phyloP scores from a whole-genome alignment of 345 rosid genomes.

The Populus davidiana region DNA sequence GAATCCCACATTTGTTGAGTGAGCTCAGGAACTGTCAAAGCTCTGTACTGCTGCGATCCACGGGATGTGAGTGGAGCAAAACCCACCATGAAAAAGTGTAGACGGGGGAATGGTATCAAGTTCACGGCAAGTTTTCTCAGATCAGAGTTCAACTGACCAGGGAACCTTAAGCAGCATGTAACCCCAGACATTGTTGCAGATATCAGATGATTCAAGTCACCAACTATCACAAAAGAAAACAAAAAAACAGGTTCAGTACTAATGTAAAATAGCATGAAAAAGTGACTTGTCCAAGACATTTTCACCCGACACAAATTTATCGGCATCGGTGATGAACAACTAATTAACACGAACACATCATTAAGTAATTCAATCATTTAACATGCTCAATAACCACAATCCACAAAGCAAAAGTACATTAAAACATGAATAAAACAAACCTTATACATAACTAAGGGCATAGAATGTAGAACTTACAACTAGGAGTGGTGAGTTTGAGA shows the following conservation, averaged over 20 bases:
- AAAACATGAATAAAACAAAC: background rate
- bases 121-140: conserved; percentile 29
- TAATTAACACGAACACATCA: background rate
- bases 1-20: conserved; percentile 36
- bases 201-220: conserved; percentile 30
- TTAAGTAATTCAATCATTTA: background rate
- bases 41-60: conserved; percentile 28
- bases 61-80: conserved; percentile 33
- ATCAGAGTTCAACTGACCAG: conserved; percentile 31
- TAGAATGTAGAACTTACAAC: conserved; percentile 16
- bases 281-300: too few species aligned
- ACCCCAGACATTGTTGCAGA: conserved; percentile 36
- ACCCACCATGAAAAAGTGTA: conserved; percentile 34
- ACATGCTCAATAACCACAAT: background rate
- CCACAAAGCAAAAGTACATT: background rate
- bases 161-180: conserved; percentile 31
- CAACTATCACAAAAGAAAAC: background rate
- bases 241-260: background rate
- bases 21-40: conserved; percentile 28
- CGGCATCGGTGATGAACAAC: too few species aligned
- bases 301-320: too few species aligned
- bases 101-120: conserved; percentile 32
- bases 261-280: too few species aligned
- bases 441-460: background rate
- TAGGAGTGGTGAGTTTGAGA: conserved; percentile 28